These are phyloP conservation scores for Nepenthes alata DNA, from an alignment of 179 eudicot genomes.

Conservation along the genomic window DNA sequence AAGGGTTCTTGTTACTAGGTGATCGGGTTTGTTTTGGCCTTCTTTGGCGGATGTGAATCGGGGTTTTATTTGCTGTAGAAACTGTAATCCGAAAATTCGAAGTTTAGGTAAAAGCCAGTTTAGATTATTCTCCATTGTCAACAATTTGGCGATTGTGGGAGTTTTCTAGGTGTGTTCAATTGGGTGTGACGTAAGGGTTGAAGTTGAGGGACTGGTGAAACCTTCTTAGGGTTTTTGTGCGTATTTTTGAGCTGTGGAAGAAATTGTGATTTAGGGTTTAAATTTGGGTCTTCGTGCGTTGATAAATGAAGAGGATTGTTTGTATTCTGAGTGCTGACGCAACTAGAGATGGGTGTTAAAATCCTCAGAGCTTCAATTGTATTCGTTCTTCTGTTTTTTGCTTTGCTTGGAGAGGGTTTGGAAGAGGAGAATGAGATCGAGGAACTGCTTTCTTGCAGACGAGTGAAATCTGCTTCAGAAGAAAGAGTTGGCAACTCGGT, in stretches of 20 bases:
- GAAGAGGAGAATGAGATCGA: conserved; percentile 23
- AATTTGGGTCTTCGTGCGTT: conserved; percentile 11
- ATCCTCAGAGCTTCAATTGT: conserved; percentile 28
- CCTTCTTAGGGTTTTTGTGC: conserved; percentile 13
- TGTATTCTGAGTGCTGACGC: conserved; percentile 27
- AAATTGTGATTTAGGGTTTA: conserved; percentile 9
- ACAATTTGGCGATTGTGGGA: too few species aligned
- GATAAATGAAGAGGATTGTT: conserved; percentile 30
- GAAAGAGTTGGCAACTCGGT: conserved; percentile 47
- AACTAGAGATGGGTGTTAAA: conserved; percentile 31
- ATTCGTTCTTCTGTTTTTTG: conserved; percentile 28
- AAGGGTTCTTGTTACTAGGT: too few species aligned
- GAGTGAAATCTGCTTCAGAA: conserved; percentile 21
- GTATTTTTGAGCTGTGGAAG: conserved; percentile 4
- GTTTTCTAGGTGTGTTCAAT: not conserved
- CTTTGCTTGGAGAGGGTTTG: conserved; percentile 24
- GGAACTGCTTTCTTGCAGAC: conserved; percentile 23
- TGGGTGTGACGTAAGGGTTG: conserved; percentile 11
- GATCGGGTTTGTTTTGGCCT: too few species aligned
- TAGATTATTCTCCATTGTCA: too few species aligned
- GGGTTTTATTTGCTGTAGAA: too few species aligned
- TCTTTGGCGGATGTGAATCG: too few species aligned
- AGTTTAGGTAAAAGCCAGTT: too few species aligned
- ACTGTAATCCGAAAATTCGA: too few species aligned
- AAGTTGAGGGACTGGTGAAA: conserved; percentile 7